Conservation (phyloP, 2,329 filamentous ascomycete genomes). For the Apiospora arundinis region DNA sequence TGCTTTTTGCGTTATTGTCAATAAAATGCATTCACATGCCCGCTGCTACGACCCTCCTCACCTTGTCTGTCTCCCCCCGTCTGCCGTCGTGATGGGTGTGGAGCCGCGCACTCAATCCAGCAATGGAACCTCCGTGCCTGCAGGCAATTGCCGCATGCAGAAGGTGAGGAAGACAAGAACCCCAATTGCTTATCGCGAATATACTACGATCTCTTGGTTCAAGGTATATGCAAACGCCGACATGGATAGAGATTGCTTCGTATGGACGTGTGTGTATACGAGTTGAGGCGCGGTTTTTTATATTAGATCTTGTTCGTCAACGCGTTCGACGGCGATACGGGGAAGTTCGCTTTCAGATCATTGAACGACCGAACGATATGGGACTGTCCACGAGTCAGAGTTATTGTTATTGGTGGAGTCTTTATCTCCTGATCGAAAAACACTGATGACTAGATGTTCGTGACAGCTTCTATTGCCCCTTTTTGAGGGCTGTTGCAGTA, state of each 20-base stretch:
- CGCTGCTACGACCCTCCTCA: not conserved
- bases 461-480: no score
- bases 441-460: not conserved
- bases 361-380: not conserved
- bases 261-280: not conserved
- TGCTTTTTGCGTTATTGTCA: not conserved
- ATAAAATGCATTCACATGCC: not conserved
- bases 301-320: not conserved
- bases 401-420: not conserved
- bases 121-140: not conserved
- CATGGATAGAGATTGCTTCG: not conserved
- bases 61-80: not conserved
- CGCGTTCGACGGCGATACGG: not conserved
- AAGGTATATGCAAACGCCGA: not conserved
- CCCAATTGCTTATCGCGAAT: slow-evolving; percentile 1
- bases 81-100: not conserved
- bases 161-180: not conserved
- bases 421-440: not conserved
- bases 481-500: no score
- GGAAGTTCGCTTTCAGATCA: not conserved
- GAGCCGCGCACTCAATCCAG: slow-evolving; percentile 6
- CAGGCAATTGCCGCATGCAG: slow-evolving; percentile 9
- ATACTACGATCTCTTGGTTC: not conserved
- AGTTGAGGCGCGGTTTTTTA: not conserved
- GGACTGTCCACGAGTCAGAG: not conserved